Percentiles rank a stretch among this genome's conserved stretches.
Conservation (phyloP, 2,329 filamentous ascomycete species). For the Talaromyces sp. region DNA sequence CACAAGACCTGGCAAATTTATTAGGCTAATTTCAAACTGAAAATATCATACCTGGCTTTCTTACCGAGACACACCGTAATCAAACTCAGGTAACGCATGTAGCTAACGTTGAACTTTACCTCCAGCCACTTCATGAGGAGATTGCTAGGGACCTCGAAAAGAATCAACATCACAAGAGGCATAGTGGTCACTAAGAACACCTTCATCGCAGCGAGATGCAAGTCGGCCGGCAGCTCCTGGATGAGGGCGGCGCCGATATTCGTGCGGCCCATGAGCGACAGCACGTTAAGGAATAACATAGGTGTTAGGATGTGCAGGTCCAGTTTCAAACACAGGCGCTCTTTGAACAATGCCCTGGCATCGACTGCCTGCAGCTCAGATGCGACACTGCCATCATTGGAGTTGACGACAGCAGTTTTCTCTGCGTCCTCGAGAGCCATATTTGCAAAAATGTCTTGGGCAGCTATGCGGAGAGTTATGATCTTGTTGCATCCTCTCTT, state of each 20-base stretch:
- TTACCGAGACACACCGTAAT: constrained; percentile 10
- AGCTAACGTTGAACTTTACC: background rate
- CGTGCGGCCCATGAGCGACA: constrained; percentile 14
- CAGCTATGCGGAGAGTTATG: background rate
- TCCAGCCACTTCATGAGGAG: constrained; percentile 12
- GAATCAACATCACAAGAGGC: constrained; percentile 6
- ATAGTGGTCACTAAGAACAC: background rate
- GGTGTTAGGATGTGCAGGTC: background rate
- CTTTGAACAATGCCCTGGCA: constrained; percentile 9
- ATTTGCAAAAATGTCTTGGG: background rate
- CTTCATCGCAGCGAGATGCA: constrained; percentile 5
- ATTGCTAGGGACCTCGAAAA: constrained; percentile 8
- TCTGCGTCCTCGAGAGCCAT: background rate
- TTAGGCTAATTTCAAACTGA: background rate
- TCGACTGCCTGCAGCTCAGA: constrained; percentile 3
- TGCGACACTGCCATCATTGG: constrained; percentile 10
- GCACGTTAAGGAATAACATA: constrained; percentile 7
- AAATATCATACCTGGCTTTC: background rate
- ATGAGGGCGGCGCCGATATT: constrained; percentile 9
- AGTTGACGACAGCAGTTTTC: constrained; percentile 4
- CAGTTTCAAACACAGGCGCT: constrained; percentile 7
- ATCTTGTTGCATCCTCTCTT: too few species aligned
- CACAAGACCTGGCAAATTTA: background rate
- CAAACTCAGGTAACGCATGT: constrained; percentile 11
- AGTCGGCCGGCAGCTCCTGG: background rate